These are phyloP conservation scores for Beauveria asiatica DNA, from an alignment of 2,329 filamentous ascomycete genomes.

Conservation along the genomic window DNA sequence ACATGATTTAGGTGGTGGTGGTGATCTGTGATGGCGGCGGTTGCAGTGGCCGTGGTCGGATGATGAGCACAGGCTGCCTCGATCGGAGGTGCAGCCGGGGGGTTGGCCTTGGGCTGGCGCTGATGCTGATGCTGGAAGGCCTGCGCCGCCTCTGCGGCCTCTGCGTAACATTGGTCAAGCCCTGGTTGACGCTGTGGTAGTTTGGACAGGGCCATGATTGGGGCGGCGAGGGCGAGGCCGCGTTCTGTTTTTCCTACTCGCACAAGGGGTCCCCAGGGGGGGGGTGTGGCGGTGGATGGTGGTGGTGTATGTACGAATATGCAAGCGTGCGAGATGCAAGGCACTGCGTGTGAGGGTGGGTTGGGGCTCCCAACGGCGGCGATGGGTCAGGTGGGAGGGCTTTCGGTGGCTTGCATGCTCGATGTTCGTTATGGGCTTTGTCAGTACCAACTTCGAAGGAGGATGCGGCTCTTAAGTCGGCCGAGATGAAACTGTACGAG, in stretches of 20 bases:
- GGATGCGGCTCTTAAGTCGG: background rate
- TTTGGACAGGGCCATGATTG: conserved; percentile 7
- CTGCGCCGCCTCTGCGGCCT: background rate
- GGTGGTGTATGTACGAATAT: background rate
- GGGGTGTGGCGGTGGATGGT: background rate
- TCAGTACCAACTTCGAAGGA: background rate
- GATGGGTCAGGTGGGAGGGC: background rate
- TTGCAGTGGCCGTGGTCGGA: background rate
- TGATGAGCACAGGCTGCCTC: conserved; percentile 1
- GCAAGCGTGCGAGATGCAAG: conserved; percentile 9
- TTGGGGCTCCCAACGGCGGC: background rate
- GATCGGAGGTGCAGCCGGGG: conserved; percentile 10
- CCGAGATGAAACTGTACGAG: background rate
- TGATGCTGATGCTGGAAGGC: background rate
- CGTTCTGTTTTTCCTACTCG: background rate
- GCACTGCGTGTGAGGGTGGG: conserved; percentile 3
- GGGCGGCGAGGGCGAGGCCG: conserved; percentile 1
- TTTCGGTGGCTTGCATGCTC: background rate
- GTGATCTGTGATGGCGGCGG: background rate
- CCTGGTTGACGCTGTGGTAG: conserved; percentile 6
- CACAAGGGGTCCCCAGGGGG: background rate
- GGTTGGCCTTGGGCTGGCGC: conserved; percentile 16
- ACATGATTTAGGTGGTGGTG: conserved; percentile 9
- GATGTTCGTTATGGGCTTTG: background rate
- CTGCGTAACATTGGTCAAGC: background rate